Percentiles rank a stretch among this genome's conserved stretches.
Conservation (phyloP, 257 asterid genomes). For the Ehretia macrophylla region DNA sequence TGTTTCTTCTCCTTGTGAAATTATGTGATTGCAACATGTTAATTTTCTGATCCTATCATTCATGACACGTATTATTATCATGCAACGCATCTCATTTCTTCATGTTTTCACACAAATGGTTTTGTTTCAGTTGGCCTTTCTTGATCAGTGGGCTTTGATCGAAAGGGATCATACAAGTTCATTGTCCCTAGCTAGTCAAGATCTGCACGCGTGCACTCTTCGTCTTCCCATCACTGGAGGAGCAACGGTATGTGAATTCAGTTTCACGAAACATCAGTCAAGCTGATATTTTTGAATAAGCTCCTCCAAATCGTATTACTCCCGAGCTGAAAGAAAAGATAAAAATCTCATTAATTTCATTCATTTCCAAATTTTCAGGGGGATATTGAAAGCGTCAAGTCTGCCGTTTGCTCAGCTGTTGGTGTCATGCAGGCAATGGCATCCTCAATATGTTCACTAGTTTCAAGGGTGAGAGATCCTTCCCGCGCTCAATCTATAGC, state of each 20-base stretch:
- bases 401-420: constrained; percentile 69
- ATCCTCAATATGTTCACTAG: constrained; percentile 52
- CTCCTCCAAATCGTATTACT: constrained; percentile 9
- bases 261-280: constrained; percentile 7
- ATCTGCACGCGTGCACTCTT: constrained; percentile 59
- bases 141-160: constrained; percentile 64
- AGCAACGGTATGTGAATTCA: constrained; percentile 51
- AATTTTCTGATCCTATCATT: neutral
- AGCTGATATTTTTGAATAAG: neutral
- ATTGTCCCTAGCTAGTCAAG: constrained; percentile 47
- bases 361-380: constrained; percentile 31
- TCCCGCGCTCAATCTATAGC: no score
- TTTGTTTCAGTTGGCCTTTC: constrained; percentile 48
- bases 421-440: constrained; percentile 74
- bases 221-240: constrained; percentile 73
- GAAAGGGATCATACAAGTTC: constrained; percentile 63
- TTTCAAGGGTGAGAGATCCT: constrained; percentile 44
- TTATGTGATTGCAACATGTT: neutral
- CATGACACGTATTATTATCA: neutral
- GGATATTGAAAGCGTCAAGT: constrained; percentile 52
- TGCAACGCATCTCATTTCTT: neutral
- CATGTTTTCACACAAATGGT: constrained; percentile 10
- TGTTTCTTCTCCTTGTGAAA: no score
- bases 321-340: constrained; percentile 9
- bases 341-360: neutral